A percentile compares a stretch with the other conserved stretches of the same genome.
Evolutionary conservation across 1,284 basidiomycete species (phyloP).

Genomic region (Rhizoctonia solani): DNA sequence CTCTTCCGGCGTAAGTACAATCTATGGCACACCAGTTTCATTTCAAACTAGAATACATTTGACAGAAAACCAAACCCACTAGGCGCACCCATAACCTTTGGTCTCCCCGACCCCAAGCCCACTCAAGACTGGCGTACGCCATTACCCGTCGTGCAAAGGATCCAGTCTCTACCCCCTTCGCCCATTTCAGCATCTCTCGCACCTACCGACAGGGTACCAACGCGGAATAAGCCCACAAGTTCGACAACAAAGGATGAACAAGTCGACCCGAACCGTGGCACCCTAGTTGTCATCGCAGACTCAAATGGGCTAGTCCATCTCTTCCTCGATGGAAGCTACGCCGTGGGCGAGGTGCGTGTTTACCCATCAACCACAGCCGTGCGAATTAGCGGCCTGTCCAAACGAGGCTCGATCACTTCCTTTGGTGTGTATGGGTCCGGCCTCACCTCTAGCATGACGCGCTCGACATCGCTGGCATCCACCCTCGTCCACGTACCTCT

Average conservation of each 20-base stretch:
- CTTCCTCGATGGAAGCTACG: slow-evolving; percentile 80
- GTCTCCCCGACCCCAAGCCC: slow-evolving; percentile 27
- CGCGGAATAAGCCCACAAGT: slow-evolving; percentile 38
- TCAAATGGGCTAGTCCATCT: slow-evolving; percentile 59
- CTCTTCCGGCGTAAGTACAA: slow-evolving; percentile 6
- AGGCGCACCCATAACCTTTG: slow-evolving; percentile 26
- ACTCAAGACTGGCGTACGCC: slow-evolving; percentile 47
- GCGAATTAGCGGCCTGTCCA: slow-evolving; percentile 14
- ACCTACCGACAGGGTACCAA: slow-evolving; percentile 33
- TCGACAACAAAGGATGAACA: slow-evolving; percentile 47
- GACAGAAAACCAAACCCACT: slow-evolving; percentile 26
- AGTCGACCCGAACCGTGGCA: slow-evolving; percentile 62
- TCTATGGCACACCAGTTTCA: neutral
- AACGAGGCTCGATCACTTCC: slow-evolving; percentile 21
- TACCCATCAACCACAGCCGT: slow-evolving; percentile 44
- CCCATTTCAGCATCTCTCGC: slow-evolving; percentile 62
- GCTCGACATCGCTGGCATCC: slow-evolving; percentile 52
- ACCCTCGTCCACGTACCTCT: slow-evolving; percentile 59
- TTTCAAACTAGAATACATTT: neutral
- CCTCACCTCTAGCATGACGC: neutral
- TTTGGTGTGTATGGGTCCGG: slow-evolving; percentile 25
- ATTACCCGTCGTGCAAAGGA: slow-evolving; percentile 62
- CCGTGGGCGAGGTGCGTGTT: slow-evolving; percentile 64
- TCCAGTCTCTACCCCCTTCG: slow-evolving; percentile 67
- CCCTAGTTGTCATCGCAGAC: slow-evolving; percentile 65